Evolutionary conservation across 352 stramenopile genomes (phyloP).

Genomic region (Pythium insidiosum): DNA sequence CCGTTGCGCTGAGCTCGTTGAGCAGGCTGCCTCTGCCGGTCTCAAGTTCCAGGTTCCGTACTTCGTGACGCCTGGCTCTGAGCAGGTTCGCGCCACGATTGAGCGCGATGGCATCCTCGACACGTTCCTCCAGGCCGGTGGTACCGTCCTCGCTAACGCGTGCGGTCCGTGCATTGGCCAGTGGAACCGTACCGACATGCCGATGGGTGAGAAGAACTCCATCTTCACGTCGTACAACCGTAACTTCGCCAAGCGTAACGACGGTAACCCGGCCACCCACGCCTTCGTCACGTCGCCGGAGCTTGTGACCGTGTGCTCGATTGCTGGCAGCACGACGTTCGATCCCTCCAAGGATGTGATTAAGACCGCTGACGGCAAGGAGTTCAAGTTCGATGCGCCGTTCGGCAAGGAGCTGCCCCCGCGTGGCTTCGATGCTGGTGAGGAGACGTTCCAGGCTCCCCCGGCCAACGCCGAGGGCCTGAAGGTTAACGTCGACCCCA

Average conservation of each 20-base stretch:
- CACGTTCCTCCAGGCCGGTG: constrained; percentile 85
- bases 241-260: constrained; percentile 93
- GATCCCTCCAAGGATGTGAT: constrained; percentile 89
- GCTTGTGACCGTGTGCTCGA: constrained; percentile 85
- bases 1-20: constrained; percentile 83
- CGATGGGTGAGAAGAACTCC: constrained; percentile 87
- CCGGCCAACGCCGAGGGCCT: constrained; percentile 55
- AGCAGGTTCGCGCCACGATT: constrained; percentile 91
- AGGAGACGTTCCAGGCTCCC: constrained; percentile 90
- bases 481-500: constrained; percentile 71
- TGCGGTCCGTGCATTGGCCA: constrained; percentile 93
- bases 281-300: constrained; percentile 91
- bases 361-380: constrained; percentile 68
- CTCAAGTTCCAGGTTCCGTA: constrained; percentile 91
- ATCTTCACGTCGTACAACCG: constrained; percentile 95
- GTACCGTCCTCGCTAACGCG: constrained; percentile 87
- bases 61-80: constrained; percentile 89
- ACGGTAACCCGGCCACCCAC: constrained; percentile 90
- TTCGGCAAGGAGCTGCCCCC: constrained; percentile 89
- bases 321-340: constrained; percentile 87
- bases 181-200: constrained; percentile 89
- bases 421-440: constrained; percentile 85
- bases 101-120: constrained; percentile 87
- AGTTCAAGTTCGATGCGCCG: constrained; percentile 89
- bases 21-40: constrained; percentile 76